These are phyloP conservation scores for Yarrowia deformans DNA, from an alignment of 805 yeast species.

Conservation along the genomic window DNA sequence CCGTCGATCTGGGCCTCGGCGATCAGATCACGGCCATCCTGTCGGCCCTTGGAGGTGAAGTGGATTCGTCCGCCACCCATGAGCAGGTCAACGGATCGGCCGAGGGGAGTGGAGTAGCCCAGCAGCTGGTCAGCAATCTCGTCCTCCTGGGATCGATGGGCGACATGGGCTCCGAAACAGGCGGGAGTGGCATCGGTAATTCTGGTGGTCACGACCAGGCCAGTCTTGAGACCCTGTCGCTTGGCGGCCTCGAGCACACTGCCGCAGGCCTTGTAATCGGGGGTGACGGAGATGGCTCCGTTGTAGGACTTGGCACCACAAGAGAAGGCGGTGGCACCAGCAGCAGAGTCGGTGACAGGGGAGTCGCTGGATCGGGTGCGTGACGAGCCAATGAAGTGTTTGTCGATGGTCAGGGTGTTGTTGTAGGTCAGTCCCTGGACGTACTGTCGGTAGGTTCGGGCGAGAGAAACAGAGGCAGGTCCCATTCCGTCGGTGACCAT, in stretches of 20 bases:
- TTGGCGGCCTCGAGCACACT: conserved; percentile 89
- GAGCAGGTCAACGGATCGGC: conserved; percentile 80
- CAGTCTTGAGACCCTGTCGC: conserved; percentile 79
- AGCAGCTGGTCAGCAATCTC: conserved; percentile 86
- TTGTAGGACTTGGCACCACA: conserved; percentile 85
- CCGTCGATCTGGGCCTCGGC: conserved; percentile 66
- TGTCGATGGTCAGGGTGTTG: conserved; percentile 68
- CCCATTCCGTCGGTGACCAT: conserved; percentile 97
- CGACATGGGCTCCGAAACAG: conserved; percentile 81
- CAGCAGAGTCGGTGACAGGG: conserved; percentile 91
- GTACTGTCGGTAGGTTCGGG: conserved; percentile 76
- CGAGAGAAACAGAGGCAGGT: conserved; percentile 81
- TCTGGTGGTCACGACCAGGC: conserved; percentile 90
- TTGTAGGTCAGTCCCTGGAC: conserved; percentile 61
- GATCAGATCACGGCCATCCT: conserved; percentile 72
- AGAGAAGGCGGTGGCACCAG: conserved; percentile 94
- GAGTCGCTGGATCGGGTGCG: conserved; percentile 82
- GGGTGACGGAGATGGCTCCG: conserved; percentile 89
- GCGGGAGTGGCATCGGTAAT: conserved; percentile 97
- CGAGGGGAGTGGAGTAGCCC: conserved; percentile 75
- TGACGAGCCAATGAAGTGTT: conserved; percentile 78
- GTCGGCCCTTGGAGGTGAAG: conserved; percentile 73
- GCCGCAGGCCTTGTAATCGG: conserved; percentile 77
- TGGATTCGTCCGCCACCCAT: conserved; percentile 93
- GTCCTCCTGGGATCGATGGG: conserved; percentile 78